Percentiles rank a stretch among this genome's conserved stretches.
Conservation (phyloP, 2,329 filamentous ascomycete genomes). For the Calonectria pseudoreteaudii region DNA sequence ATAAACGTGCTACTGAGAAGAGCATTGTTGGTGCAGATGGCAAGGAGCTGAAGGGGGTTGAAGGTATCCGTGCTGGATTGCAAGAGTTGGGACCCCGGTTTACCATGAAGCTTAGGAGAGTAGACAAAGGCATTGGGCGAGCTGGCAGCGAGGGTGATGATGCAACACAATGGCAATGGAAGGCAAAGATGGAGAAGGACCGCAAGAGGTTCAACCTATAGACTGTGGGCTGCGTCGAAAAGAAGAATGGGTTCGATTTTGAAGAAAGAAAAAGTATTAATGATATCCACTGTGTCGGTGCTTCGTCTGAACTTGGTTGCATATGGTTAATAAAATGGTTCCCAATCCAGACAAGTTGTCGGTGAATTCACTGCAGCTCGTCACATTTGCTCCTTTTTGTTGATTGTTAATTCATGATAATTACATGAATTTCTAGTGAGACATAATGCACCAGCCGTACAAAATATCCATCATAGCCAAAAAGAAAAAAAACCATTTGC, state of each 20-base stretch:
- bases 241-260: neutral
- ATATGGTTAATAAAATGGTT: neutral
- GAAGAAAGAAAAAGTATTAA: conserved; percentile 8
- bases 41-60: conserved; percentile 84
- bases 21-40: conserved; percentile 85
- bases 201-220: conserved; percentile 94
- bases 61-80: conserved; percentile 86
- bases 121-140: conserved; percentile 87
- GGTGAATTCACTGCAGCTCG: neutral
- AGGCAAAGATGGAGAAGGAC: conserved; percentile 92
- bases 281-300: conserved; percentile 7
- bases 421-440: neutral
- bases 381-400: neutral
- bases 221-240: neutral
- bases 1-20: conserved; percentile 89
- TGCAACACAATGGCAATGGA: conserved; percentile 96
- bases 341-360: neutral
- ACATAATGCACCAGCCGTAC: neutral
- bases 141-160: conserved; percentile 76
- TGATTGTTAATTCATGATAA: neutral
- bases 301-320: neutral
- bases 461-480: neutral
- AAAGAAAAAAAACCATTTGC: neutral
- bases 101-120: conserved; percentile 83
- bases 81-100: conserved; percentile 89